Percentiles rank a stretch among this genome's conserved stretches.
phyloP scores from a whole-genome alignment of 2,329 filamentous ascomycete genomes.

The Sporothrix pallida region DNA sequence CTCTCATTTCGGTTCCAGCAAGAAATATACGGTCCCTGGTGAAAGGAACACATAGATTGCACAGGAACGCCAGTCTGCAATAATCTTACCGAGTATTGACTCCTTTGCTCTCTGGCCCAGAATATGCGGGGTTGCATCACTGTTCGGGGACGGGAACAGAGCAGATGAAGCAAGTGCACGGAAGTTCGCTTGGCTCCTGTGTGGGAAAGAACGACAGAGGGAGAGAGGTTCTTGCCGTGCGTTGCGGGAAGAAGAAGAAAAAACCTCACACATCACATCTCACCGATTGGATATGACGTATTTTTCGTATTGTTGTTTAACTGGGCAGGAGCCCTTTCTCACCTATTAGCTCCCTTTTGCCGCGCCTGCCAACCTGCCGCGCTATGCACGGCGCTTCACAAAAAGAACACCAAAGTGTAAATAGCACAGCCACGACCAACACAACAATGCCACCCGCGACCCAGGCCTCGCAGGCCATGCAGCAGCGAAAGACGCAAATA shows the following conservation, averaged over 20 bases:
- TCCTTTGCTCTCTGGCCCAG: not conserved
- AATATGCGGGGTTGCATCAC: slow-evolving; percentile 25
- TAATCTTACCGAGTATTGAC: not conserved
- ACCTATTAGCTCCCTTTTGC: not conserved
- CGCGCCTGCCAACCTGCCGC: not conserved
- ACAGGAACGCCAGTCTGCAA: not conserved
- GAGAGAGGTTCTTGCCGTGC: not conserved
- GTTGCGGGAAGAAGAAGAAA: not conserved
- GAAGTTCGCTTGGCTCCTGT: slow-evolving; percentile 3
- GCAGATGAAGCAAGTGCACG: not conserved
- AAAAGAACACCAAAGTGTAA: not conserved
- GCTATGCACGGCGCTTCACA: not conserved
- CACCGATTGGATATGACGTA: slow-evolving; percentile 22
- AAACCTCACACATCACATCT: not conserved
- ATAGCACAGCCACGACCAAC: slow-evolving; percentile 24
- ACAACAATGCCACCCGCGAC: not conserved
- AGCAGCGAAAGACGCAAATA: not conserved
- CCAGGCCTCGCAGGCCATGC: not conserved
- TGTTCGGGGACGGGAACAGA: slow-evolving; percentile 4
- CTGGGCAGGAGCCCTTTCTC: slow-evolving; percentile 7
- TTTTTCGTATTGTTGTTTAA: not conserved
- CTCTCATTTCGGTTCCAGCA: slow-evolving; percentile 2
- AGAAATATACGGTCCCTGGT: not conserved
- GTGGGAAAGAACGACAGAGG: not conserved
- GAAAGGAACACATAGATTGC: not conserved